Conservation (phyloP, 106 monocot species). For the Allium sativum region DNA sequence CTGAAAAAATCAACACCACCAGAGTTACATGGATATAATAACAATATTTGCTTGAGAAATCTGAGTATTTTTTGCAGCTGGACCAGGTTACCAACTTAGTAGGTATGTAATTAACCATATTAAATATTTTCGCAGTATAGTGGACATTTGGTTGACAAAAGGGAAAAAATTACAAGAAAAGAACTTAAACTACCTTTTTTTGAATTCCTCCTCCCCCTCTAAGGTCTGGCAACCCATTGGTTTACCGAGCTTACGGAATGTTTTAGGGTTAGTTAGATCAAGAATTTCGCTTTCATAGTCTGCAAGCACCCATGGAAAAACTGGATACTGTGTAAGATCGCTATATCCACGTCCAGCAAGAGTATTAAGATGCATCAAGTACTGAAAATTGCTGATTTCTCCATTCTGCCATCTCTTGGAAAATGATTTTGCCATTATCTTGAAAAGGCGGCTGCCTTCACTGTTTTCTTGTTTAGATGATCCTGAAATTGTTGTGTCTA, state of each 20-base stretch:
- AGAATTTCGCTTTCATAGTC: constrained; percentile 88
- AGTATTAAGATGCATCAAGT: constrained; percentile 98
- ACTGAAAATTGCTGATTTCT: constrained; percentile 98
- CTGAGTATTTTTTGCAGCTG: too few species aligned
- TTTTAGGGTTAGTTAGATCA: constrained; percentile 61
- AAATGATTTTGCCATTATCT: constrained; percentile 80
- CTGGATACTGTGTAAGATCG: constrained; percentile 97
- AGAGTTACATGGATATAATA: too few species aligned
- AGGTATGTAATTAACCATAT: too few species aligned
- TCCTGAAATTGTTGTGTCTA: constrained; percentile 90
- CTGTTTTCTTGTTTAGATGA: constrained; percentile 75
- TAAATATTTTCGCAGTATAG: too few species aligned
- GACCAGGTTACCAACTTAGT: too few species aligned
- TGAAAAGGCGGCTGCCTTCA: constrained; percentile 88
- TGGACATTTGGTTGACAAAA: neutral
- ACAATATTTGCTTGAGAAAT: too few species aligned
- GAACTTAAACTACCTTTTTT: constrained; percentile 50
- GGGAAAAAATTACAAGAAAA: neutral
- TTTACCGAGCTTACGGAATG: constrained; percentile 87
- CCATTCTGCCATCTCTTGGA: constrained; percentile 98
- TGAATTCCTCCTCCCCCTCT: constrained; percentile 90
- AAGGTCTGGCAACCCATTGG: constrained; percentile 97
- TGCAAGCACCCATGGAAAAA: constrained; percentile 98
- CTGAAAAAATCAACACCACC: too few species aligned
- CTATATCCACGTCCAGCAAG: constrained; percentile 98